Percentiles rank a stretch among this genome's conserved stretches.
Evolutionary conservation across 2,329 filamentous ascomycete species (phyloP).

Genomic region (Hypoxylon rubiginosum): DNA sequence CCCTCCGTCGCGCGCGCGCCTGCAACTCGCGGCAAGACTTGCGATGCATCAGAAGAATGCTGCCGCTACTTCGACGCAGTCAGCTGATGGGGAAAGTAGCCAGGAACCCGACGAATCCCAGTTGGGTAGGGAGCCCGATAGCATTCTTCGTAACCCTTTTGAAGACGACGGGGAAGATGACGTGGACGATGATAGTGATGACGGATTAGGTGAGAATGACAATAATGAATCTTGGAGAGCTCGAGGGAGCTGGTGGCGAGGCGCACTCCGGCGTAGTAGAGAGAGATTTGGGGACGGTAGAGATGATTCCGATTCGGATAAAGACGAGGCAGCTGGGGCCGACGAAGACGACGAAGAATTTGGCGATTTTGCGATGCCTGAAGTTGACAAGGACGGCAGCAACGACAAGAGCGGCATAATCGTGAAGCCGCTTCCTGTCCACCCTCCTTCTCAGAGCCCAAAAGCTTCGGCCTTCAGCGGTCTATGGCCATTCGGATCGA

Average conservation of each 20-base stretch:
- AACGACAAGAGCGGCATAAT: slow-evolving; percentile 55
- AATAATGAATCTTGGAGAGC: slow-evolving; percentile 53
- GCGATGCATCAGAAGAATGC: slow-evolving; percentile 79
- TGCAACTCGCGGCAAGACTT: slow-evolving; percentile 90
- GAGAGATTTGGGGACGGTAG: slow-evolving; percentile 58
- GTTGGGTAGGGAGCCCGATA: slow-evolving; percentile 38
- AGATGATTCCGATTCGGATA: slow-evolving; percentile 62
- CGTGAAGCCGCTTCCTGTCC: slow-evolving; percentile 67
- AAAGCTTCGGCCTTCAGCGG: slow-evolving; percentile 61
- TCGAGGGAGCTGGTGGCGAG: slow-evolving; percentile 65
- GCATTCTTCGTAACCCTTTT: slow-evolving; percentile 51
- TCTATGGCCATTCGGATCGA: slow-evolving; percentile 67
- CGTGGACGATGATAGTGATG: slow-evolving; percentile 62
- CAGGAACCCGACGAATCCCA: slow-evolving; percentile 54
- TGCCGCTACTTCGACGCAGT: slow-evolving; percentile 57
- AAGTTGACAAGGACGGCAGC: slow-evolving; percentile 58
- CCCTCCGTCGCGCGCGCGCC: slow-evolving; percentile 85
- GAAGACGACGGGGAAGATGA: slow-evolving; percentile 66
- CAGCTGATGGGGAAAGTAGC: slow-evolving; percentile 58
- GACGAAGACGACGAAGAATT: slow-evolving; percentile 67
- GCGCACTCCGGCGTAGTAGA: slow-evolving; percentile 52
- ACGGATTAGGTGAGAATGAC: slow-evolving; percentile 54
- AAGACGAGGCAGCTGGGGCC: slow-evolving; percentile 45
- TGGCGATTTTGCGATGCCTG: slow-evolving; percentile 77
- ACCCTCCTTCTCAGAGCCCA: slow-evolving; percentile 59